Conservation (phyloP, 495 filamentous ascomycete genomes). For the Melanomma pulvis-pyrius region DNA sequence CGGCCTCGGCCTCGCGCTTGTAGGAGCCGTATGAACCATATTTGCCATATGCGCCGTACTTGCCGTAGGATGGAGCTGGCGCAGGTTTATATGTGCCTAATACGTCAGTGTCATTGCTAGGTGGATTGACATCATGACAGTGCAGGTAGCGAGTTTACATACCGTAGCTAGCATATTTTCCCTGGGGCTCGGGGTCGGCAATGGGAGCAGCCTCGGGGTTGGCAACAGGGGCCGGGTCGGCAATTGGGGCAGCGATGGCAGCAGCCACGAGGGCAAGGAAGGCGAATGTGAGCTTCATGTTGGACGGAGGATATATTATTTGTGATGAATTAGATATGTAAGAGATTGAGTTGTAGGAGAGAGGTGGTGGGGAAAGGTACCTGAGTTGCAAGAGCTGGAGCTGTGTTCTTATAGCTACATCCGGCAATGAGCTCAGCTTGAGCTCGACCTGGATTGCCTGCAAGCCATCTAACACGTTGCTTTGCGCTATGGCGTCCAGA, state of each 20-base stretch:
- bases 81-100: slow-evolving; percentile 7
- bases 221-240: not conserved
- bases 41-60: slow-evolving; percentile 9
- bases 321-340: not conserved
- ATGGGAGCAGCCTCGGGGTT: not conserved
- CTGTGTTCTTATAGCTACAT: slow-evolving; percentile 1
- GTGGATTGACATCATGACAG: not conserved
- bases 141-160: not conserved
- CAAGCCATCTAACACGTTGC: not conserved
- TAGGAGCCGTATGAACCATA: slow-evolving; percentile 19
- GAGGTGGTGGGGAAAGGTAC: not conserved
- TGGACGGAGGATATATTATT: not conserved
- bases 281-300: slow-evolving; percentile 11
- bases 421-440: not conserved
- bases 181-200: slow-evolving; percentile 2
- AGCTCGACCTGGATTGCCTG: not conserved
- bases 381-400: not conserved
- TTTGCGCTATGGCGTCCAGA: not conserved
- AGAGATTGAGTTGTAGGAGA: not conserved
- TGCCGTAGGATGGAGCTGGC: not conserved
- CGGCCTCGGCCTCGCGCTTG: slow-evolving; percentile 18
- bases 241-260: slow-evolving; percentile 3
- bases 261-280: not conserved
- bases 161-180: slow-evolving; percentile 11
- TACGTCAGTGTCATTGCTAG: not conserved